Percentiles rank a stretch among this genome's conserved stretches.
Conservation (phyloP, 2,329 filamentous ascomycete genomes). For the Tolypocladium tundrense region DNA sequence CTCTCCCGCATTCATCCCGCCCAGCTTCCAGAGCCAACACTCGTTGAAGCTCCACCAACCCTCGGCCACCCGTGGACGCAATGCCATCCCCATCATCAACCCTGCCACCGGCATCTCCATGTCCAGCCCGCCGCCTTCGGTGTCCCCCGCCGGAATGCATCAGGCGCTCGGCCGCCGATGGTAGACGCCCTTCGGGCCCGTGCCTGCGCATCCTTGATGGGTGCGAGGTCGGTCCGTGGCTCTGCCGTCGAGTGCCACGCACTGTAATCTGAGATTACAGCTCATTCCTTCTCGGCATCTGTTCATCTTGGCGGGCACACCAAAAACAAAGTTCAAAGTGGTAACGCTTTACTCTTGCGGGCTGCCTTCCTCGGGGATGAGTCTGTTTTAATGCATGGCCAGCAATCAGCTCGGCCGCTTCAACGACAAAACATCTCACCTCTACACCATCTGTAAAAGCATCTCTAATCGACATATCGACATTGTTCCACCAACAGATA, state of each 20-base stretch:
- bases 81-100: slow-evolving; percentile 97
- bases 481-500: slow-evolving; percentile 18
- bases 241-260: slow-evolving; percentile 25
- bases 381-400: slow-evolving; percentile 12
- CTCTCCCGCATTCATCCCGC: slow-evolving; percentile 56
- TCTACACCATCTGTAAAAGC: slow-evolving; percentile 32
- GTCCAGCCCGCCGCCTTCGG: slow-evolving; percentile 73
- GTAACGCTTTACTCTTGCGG: slow-evolving; percentile 30
- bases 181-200: slow-evolving; percentile 26
- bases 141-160: slow-evolving; percentile 53
- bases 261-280: slow-evolving; percentile 21
- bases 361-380: slow-evolving; percentile 26
- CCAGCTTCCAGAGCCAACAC: slow-evolving; percentile 55
- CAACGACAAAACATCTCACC: slow-evolving; percentile 14
- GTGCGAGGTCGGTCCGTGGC: slow-evolving; percentile 20
- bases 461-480: slow-evolving; percentile 36
- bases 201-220: slow-evolving; percentile 21
- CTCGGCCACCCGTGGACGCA: slow-evolving; percentile 77
- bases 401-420: slow-evolving; percentile 16
- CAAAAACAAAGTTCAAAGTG: slow-evolving; percentile 20
- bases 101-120: slow-evolving; percentile 81
- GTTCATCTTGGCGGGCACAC: slow-evolving; percentile 42
- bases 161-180: slow-evolving; percentile 42
- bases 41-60: slow-evolving; percentile 83
- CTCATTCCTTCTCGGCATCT: slow-evolving; percentile 31